Evolutionary conservation across 139 green algal genomes (phyloP), one percentile per base, ranked within the genome.

Genomic region (Coelastrella sp.): DNA sequence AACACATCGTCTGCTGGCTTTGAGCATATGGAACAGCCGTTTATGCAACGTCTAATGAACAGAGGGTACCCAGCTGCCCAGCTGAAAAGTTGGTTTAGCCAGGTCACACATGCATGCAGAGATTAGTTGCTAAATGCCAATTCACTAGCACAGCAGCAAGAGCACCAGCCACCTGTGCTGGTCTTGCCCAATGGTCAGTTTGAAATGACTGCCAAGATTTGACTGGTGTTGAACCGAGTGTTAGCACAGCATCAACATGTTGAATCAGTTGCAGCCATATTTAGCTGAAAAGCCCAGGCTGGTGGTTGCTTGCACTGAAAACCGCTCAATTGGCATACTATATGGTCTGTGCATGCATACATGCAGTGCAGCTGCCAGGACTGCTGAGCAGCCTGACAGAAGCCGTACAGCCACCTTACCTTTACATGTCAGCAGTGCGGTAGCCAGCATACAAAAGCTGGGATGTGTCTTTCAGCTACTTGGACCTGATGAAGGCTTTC

Each of bases 1-100:
- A 82, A 82, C 54, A 82, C 76, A 22, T 47, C 64, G 76, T 47
- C 76, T 32, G 76, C 32, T 64, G 76, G 64, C 76, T 82, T 82
- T 65, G 22, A 17, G 20, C 76, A 59, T 47, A 82, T 82, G 76
- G 64, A 82, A 64, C 8, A 23, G 5, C 76, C 64, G 23, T 82
- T 82, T 20, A 65, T 82, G 76, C 71, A 77, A 13, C 71, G 71
- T 22, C 14, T 77, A 13, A 7, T 77, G 8, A 13, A 77, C 71
- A 77, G 54, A 82, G 76, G 76, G 8, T 82, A 82, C 32, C 23
- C 76, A 17, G 8, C 32, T 22, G 3, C 6, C 76, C 32, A 64
- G 7, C 76, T 82, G 76, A 23, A 82, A 64, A 61, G 76, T 59
- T 82, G 76, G 76, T 82, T 82, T 82, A 16, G 4, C 23, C 13